Base-by-base conservation (phyloP, 2,329 filamentous ascomycete genomes). In the Stachybotrys elegans region DNA sequence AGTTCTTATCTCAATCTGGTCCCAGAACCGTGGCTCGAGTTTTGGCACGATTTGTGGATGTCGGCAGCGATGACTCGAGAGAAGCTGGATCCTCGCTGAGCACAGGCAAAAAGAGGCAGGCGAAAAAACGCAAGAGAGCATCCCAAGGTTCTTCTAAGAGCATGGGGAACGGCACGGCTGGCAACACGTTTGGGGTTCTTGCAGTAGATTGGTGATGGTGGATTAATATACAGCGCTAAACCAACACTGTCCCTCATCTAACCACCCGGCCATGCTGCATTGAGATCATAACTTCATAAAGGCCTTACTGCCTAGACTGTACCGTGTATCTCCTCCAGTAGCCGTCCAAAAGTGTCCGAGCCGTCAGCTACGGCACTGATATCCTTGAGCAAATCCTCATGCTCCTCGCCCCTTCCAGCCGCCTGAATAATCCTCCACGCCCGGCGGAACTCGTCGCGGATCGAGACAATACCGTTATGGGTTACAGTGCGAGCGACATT, bases 401-500 rank as follows among this genome's bases (percentile, higher is more conserved):
- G 55, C 6, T 49, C 46, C 5, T 46, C 51, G 2, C 56, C 63
- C 35, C 67, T 70, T 5, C 79, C 75, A 3, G 77, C 65, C 6
- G 64, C 64, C 50, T 69, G 72, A 49, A 91, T 79, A 46, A 94
- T 84, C 27, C 78, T 72, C 79, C 86, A 87, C 3, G 88, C 88
- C 17, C 89, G 78, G 16, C 88, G 77, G 57, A 95, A 93, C 64
- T 95, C 89, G 54, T 93, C 85, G 32, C 88, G 75, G 47, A 95
- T 93, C 1, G 84, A 78, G 2, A 88, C 83, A 50, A 95, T 88
- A 3, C 89, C 88, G 48, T 83, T 79, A 57, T 92, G 86, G 6
- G 85, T 90, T 1, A 95, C 89, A 0, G 89, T 95, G 40, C 88
- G 75, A 4, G 87, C 91, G 25, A 95, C 86, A 54, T 95, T 96